These are phyloP conservation scores for Ceratocystis albifundus DNA, from an alignment of 2,329 filamentous ascomycete species.

Conservation along the genomic window DNA sequence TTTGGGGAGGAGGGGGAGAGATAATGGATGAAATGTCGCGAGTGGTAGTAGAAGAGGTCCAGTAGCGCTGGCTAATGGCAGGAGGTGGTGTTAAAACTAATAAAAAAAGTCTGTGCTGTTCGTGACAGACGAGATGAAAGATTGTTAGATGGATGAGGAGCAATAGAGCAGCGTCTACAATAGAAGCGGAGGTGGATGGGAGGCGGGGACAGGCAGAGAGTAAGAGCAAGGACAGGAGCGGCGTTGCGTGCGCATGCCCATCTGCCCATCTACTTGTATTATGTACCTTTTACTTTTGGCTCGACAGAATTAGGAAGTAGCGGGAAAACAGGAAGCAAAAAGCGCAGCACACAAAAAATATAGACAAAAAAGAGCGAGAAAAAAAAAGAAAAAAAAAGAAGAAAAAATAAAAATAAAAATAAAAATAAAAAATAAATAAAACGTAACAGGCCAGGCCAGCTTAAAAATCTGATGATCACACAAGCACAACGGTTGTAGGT, in stretches of 20 bases:
- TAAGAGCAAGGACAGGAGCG: neutral
- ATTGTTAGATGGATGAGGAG: neutral
- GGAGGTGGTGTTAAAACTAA: neutral
- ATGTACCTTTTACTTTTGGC: neutral
- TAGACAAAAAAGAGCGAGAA: neutral
- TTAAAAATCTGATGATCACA: constrained; percentile 4
- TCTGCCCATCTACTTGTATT: neutral
- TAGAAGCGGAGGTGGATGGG: too few relatives aligned
- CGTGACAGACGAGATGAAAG: neutral
- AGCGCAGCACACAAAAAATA: neutral
- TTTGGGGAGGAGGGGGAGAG: neutral
- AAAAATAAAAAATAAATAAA: too few relatives aligned
- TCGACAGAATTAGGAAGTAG: neutral
- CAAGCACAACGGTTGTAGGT: neutral
- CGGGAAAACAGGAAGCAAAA: neutral
- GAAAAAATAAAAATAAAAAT: too few relatives aligned
- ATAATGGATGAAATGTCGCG: constrained; percentile 1
- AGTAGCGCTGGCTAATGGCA: neutral
- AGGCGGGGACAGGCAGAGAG: neutral
- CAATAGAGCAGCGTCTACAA: neutral
- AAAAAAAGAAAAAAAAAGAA: too few relatives aligned
- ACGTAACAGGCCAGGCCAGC: neutral
- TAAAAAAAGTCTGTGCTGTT: constrained; percentile 4
- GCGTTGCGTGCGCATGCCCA: neutral
- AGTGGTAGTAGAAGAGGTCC: neutral